phyloP scores from a whole-genome alignment of 768 basidiomycete species.

The Clathrus columnatus region DNA sequence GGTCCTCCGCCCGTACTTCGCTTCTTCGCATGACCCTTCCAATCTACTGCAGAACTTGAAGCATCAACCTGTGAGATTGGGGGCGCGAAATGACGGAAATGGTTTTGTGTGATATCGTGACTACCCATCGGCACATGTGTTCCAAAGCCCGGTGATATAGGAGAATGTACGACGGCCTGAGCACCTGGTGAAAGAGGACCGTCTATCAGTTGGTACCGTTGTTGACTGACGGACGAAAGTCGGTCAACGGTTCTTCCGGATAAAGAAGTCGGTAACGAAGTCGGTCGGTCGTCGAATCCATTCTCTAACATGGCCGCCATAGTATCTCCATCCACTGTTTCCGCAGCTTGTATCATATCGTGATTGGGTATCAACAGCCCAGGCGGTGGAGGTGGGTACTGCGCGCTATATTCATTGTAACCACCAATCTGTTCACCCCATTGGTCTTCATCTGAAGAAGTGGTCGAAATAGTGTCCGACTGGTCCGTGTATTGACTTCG shows the following conservation, averaged over 20 bases:
- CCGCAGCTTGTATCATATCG: slow-evolving; percentile 23
- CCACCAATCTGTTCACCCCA: slow-evolving; percentile 95
- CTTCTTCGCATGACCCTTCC: slow-evolving; percentile 33
- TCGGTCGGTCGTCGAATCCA: slow-evolving; percentile 73
- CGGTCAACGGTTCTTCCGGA: slow-evolving; percentile 4
- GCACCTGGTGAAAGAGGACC: slow-evolving; percentile 35
- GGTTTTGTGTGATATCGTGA: slow-evolving; percentile 22
- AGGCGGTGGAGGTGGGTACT: slow-evolving; percentile 82
- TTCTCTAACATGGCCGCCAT: slow-evolving; percentile 88
- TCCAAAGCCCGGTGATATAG: too few species aligned
- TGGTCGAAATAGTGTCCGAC: slow-evolving; percentile 72
- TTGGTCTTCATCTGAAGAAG: slow-evolving; percentile 88
- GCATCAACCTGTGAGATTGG: slow-evolving; percentile 26
- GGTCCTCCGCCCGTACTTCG: slow-evolving; percentile 28
- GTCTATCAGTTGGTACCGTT: slow-evolving; percentile 60
- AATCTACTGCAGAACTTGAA: slow-evolving; percentile 28
- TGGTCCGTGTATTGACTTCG: slow-evolving; percentile 51
- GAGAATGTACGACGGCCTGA: slow-evolving; percentile 28
- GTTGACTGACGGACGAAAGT: slow-evolving; percentile 27
- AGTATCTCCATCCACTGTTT: slow-evolving; percentile 59
- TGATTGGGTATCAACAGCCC: slow-evolving; percentile 44
- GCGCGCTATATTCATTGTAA: slow-evolving; percentile 78
- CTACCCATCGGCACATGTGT: too few species aligned
- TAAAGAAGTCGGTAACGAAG: slow-evolving; percentile 24
- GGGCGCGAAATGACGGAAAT: slow-evolving; percentile 18